Evolutionary conservation across 2,329 filamentous ascomycete species (phyloP).

Genomic region (Colletotrichum magnum): DNA sequence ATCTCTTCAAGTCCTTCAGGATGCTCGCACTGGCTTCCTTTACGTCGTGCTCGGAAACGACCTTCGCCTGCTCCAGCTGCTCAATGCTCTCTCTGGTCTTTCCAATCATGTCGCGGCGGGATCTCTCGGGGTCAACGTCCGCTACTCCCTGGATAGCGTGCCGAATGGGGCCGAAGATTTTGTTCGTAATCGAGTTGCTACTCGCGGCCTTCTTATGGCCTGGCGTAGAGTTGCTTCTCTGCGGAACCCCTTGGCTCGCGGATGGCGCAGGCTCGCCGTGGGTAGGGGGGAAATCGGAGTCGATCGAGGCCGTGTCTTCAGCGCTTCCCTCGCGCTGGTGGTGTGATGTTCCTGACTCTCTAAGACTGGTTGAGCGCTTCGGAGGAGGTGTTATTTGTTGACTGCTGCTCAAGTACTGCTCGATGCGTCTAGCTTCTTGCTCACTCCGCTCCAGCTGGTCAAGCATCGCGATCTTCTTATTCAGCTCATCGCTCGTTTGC

Average conservation of each 20-base stretch:
- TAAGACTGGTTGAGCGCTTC: constrained; percentile 74
- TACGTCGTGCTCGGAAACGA: constrained; percentile 91
- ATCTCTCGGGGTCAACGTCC: constrained; percentile 95
- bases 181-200: constrained; percentile 91
- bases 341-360: constrained; percentile 62
- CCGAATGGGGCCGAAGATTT: constrained; percentile 94
- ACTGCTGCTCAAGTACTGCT: constrained; percentile 87
- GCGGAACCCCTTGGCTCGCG: constrained; percentile 79
- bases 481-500: constrained; percentile 93
- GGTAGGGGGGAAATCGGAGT: constrained; percentile 95
- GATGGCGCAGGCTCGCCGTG: constrained; percentile 84
- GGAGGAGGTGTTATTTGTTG: constrained; percentile 74
- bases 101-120: constrained; percentile 91
- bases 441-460: constrained; percentile 95
- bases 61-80: constrained; percentile 90
- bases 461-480: constrained; percentile 86
- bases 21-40: constrained; percentile 92
- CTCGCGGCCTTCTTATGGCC: constrained; percentile 85
- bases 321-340: constrained; percentile 68
- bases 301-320: constrained; percentile 90
- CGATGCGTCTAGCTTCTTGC: constrained; percentile 90
- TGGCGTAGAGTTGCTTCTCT: constrained; percentile 59
- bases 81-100: constrained; percentile 92
- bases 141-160: constrained; percentile 97
- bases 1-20: constrained; percentile 89